A percentile compares a stretch with the other conserved stretches of the same genome.
Conservation (phyloP, 805 yeast species). For the Metschnikowia corniflorae region DNA sequence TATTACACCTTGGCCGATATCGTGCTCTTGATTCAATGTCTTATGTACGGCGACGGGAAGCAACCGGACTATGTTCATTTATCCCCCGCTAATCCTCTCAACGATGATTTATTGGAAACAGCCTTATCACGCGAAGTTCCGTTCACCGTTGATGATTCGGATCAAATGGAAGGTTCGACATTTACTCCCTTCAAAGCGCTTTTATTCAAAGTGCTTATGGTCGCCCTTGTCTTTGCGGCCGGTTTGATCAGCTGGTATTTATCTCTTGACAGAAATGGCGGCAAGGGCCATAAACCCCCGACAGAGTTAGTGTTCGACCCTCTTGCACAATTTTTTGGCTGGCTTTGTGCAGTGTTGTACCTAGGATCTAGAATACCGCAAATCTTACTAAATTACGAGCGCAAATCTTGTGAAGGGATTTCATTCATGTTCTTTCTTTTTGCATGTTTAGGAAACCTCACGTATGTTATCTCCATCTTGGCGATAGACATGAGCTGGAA, state of each 20-base stretch:
- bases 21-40: slow-evolving; percentile 77
- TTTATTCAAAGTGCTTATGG: slow-evolving; percentile 47
- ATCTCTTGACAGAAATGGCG: slow-evolving; percentile 48
- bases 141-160: slow-evolving; percentile 11
- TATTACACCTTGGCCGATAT: slow-evolving; percentile 92
- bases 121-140: slow-evolving; percentile 44
- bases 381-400: slow-evolving; percentile 73
- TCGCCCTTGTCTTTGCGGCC: slow-evolving; percentile 61
- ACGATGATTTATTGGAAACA: slow-evolving; percentile 63
- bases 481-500: slow-evolving; percentile 66
- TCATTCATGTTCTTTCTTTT: slow-evolving; percentile 90
- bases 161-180: slow-evolving; percentile 12
- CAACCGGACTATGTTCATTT: slow-evolving; percentile 71
- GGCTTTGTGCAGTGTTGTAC: slow-evolving; percentile 69
- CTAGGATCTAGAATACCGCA: slow-evolving; percentile 93
- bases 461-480: slow-evolving; percentile 83
- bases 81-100: slow-evolving; percentile 85
- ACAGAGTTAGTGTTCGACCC: slow-evolving; percentile 59
- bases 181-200: slow-evolving; percentile 22
- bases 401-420: slow-evolving; percentile 94
- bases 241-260: slow-evolving; percentile 89
- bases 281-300: slow-evolving; percentile 27
- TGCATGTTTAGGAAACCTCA: slow-evolving; percentile 91
- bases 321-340: slow-evolving; percentile 84
- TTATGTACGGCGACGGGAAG: slow-evolving; percentile 66